Evolutionary conservation across 2,329 filamentous ascomycete species (phyloP).

Genomic region (Plectosphaerella cucumerina): DNA sequence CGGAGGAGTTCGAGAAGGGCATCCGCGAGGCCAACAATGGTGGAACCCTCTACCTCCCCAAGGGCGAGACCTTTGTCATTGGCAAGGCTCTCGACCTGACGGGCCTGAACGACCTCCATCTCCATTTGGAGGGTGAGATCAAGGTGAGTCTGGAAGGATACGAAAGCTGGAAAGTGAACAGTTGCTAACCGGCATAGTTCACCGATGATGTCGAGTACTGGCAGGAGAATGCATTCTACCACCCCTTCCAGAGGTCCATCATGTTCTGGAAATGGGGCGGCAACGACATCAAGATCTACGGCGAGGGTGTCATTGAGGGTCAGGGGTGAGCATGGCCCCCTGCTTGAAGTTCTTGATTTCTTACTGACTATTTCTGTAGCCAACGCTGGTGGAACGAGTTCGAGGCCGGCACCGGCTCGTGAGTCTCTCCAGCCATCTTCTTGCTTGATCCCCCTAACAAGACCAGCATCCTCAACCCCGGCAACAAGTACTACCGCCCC

Average conservation of each 20-base stretch:
- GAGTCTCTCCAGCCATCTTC: background rate
- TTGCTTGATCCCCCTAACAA: background rate
- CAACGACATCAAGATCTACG: slow-evolving; percentile 56
- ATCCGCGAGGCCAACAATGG: slow-evolving; percentile 55
- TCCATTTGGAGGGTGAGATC: slow-evolving; percentile 55
- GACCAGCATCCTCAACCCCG: slow-evolving; percentile 40
- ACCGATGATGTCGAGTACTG: slow-evolving; percentile 40
- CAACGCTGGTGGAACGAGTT: slow-evolving; percentile 40
- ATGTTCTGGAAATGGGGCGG: slow-evolving; percentile 61
- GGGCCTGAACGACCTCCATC: slow-evolving; percentile 52
- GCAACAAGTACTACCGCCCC: slow-evolving; percentile 53
- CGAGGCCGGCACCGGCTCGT: slow-evolving; percentile 20
- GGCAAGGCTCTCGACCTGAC: slow-evolving; percentile 56
- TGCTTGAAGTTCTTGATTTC: background rate
- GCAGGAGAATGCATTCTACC: slow-evolving; percentile 34
- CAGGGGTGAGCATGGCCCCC: slow-evolving; percentile 29
- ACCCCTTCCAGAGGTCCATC: slow-evolving; percentile 46
- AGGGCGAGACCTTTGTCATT: slow-evolving; percentile 51
- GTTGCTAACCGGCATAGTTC: slow-evolving; percentile 20
- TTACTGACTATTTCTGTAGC: slow-evolving; percentile 7
- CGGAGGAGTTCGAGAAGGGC: slow-evolving; percentile 50
- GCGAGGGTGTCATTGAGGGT: slow-evolving; percentile 52
- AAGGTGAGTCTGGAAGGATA: slow-evolving; percentile 8
- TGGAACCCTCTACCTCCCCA: slow-evolving; percentile 50
- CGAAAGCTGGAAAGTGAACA: background rate